Base-by-base conservation (phyloP, 768 basidiomycete species). In the Termitomyces eurrhizus region DNA sequence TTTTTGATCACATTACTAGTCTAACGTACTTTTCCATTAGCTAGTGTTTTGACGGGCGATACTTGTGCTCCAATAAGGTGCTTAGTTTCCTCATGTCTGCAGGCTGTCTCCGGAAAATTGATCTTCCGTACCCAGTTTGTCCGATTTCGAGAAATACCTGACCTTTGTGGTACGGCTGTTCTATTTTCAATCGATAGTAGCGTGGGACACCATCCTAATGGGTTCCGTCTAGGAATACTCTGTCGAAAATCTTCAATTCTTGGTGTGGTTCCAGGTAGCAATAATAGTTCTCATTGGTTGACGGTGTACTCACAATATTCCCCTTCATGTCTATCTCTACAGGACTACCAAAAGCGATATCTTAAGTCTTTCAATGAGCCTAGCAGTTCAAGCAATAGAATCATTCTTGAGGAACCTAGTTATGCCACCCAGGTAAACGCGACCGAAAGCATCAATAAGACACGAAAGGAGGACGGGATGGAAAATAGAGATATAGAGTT, bases 1-100 rank as follows among this genome's bases (percentile, higher is more conserved):
- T 62, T 60, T 56, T 60, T 56, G 16, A 42, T 49, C 11, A n/a
- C n/a, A 44, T 21, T 21, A 21, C 21, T 21, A 21, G 41, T 29
- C 46, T 61, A 21, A 58, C 24, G 48, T 32, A 21, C 21, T 14
- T 7, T 36, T 57, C 26, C 16, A 29, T 45, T n/a, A 58, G 77
- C 72, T 39, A 64, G 73, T 53, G 63, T 79, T 52, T 65, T 79
- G 5, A 66, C 76, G 36, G 77, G 77, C 6, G 70, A 75, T 41
- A 78, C 77, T 14, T 78, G 76, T 62, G 54, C 69, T 49, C 77
- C 77, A 13, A 75, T 78, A 61, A 70, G 74, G 72, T 74, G 26
- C 14, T 21, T 24, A 6, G 58, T 29, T 55, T 46, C 35, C 35
- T 56, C 58, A 7, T 21, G 52, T 58, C 33, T 41, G 26, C 9